Conservation (phyloP, 208 protist genomes). For the Herpetomonas samuelpessoai region DNA sequence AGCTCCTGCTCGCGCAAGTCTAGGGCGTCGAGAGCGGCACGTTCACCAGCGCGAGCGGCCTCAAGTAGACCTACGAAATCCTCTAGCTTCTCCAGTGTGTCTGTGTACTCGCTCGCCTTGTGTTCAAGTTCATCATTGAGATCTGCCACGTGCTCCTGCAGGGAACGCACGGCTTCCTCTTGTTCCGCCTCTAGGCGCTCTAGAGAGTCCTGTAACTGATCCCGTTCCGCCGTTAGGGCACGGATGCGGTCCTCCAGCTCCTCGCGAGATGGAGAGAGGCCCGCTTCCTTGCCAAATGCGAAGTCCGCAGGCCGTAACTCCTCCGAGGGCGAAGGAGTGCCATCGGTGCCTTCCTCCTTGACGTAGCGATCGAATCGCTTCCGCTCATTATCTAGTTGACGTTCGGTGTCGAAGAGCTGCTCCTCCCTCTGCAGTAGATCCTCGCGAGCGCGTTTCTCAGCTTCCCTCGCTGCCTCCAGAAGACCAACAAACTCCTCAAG, state of each 20-base stretch:
- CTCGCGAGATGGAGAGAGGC: too few species aligned
- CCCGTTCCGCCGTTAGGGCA: slow-evolving; percentile 24
- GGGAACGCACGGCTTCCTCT: slow-evolving; percentile 21
- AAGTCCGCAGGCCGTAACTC: too few species aligned
- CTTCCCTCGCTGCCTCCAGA: slow-evolving; percentile 43
- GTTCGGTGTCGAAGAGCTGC: slow-evolving; percentile 25
- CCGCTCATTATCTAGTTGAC: too few species aligned
- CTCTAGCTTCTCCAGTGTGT: slow-evolving; percentile 59
- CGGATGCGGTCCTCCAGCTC: too few species aligned
- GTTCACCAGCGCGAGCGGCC: slow-evolving; percentile 43
- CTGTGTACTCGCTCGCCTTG: slow-evolving; percentile 37
- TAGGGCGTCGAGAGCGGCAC: slow-evolving; percentile 26
- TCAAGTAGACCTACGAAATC: slow-evolving; percentile 65
- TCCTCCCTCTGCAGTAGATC: slow-evolving; percentile 30
- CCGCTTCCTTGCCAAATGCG: too few species aligned
- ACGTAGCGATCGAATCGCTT: too few species aligned
- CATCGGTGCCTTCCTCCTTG: too few species aligned
- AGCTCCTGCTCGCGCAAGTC: slow-evolving; percentile 42
- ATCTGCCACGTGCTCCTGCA: slow-evolving; percentile 44
- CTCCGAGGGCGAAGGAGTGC: too few species aligned
- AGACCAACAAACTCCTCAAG: slow-evolving; percentile 62
- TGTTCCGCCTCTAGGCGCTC: slow-evolving; percentile 16
- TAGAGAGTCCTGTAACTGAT: slow-evolving; percentile 19
- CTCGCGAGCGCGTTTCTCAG: slow-evolving; percentile 31
- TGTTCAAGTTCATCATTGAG: slow-evolving; percentile 39